Percentiles rank a stretch among this genome's conserved stretches.
Conservation (phyloP, 2,329 filamentous ascomycete genomes). For the Ceratocystis lukuohia region DNA sequence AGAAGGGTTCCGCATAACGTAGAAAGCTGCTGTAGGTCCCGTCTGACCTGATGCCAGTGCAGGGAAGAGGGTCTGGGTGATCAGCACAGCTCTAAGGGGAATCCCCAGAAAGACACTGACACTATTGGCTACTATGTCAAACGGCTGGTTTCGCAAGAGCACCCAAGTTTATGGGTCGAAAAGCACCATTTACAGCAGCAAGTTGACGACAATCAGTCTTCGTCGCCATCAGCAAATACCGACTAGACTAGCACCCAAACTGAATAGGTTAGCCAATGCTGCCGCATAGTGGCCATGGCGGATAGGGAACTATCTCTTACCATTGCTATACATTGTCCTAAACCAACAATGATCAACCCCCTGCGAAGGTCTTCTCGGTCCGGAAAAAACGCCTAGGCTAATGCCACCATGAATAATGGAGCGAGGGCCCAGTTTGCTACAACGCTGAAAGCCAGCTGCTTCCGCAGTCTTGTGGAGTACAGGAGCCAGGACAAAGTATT, state of each 20-base stretch:
- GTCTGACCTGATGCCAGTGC: background rate
- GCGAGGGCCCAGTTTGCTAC: slow-evolving; percentile 73
- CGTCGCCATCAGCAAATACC: slow-evolving; percentile 53
- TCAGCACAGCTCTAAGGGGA: slow-evolving; percentile 63
- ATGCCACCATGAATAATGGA: slow-evolving; percentile 64
- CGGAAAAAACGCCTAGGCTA: slow-evolving; percentile 56
- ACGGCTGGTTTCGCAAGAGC: slow-evolving; percentile 46
- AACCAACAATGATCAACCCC: slow-evolving; percentile 67
- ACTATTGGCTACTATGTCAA: slow-evolving; percentile 59
- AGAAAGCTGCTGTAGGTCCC: slow-evolving; percentile 33
- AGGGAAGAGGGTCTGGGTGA: slow-evolving; percentile 41
- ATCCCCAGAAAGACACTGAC: slow-evolving; percentile 79
- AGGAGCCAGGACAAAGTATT: slow-evolving; percentile 60
- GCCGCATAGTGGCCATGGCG: too few species aligned
- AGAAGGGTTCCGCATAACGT: slow-evolving; percentile 64
- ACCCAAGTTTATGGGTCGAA: slow-evolving; percentile 56
- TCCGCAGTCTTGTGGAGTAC: slow-evolving; percentile 50
- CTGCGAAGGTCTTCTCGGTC: slow-evolving; percentile 44
- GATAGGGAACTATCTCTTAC: slow-evolving; percentile 30
- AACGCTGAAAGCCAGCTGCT: slow-evolving; percentile 64
- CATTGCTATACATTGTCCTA: slow-evolving; percentile 84
- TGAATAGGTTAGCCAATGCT: too few species aligned
- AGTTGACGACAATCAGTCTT: slow-evolving; percentile 65
- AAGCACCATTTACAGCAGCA: slow-evolving; percentile 58
- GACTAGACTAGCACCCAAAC: slow-evolving; percentile 54